Conservation (phyloP, 2,329 filamentous ascomycete genomes). For the Apiospora pterosperma region DNA sequence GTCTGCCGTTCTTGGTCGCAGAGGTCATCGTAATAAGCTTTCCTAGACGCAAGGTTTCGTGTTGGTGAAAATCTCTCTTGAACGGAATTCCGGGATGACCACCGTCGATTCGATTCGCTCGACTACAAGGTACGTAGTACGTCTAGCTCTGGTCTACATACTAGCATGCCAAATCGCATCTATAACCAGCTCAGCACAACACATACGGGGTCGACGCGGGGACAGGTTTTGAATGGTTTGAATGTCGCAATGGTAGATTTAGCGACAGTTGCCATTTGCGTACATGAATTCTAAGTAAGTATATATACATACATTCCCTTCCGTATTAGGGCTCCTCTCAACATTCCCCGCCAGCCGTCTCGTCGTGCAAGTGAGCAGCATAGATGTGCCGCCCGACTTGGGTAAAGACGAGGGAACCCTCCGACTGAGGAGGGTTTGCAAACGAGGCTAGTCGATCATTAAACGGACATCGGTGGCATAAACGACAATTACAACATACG, state of each 20-base stretch:
- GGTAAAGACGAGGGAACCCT: not conserved
- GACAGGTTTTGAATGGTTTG: not conserved
- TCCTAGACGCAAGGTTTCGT: not conserved
- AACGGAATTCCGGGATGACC: not conserved
- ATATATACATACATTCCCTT: not conserved
- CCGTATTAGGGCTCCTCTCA: not conserved
- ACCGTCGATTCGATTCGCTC: not conserved
- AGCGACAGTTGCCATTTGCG: slow-evolving; percentile 5
- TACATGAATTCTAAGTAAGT: slow-evolving; percentile 1
- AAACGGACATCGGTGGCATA: not conserved
- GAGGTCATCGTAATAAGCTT: not conserved
- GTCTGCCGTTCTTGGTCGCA: not conserved
- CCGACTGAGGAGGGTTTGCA: not conserved
- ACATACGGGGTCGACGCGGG: not conserved
- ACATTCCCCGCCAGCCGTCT: not conserved
- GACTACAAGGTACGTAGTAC: too few species aligned
- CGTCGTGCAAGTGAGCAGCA: not conserved
- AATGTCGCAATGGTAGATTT: not conserved
- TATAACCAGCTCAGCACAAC: too few species aligned
- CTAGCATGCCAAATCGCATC: not conserved
- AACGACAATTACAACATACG: not conserved
- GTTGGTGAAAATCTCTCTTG: not conserved
- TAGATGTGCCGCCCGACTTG: not conserved
- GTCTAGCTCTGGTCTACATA: too few species aligned
- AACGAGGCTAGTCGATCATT: slow-evolving; percentile 3